A percentile compares a stretch with the other conserved stretches of the same genome.
Conservation (phyloP, 2,329 filamentous ascomycete genomes). For the Penicillium sp. region DNA sequence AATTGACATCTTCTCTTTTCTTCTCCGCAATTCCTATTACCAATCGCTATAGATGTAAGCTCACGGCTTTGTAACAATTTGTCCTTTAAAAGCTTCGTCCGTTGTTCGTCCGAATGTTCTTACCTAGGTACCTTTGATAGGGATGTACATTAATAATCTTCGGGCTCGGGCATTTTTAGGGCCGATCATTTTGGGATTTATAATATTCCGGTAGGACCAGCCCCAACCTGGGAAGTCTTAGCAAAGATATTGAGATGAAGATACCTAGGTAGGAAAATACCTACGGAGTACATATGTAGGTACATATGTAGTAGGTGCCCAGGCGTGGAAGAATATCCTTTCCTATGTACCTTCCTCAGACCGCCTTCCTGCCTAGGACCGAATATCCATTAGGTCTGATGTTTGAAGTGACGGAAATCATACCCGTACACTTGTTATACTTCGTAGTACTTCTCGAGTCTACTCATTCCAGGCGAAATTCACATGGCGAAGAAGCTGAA, state of each 20-base stretch:
- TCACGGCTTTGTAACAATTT: neutral
- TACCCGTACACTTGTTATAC: too few species aligned
- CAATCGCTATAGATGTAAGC: neutral
- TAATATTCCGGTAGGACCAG: neutral
- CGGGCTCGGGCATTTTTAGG: neutral
- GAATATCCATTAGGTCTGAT: neutral
- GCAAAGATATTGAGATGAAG: too few species aligned
- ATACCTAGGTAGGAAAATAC: too few species aligned
- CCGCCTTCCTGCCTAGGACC: too few species aligned
- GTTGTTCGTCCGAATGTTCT: neutral
- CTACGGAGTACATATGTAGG: too few species aligned
- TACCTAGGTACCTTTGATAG: too few species aligned
- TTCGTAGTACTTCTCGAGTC: neutral
- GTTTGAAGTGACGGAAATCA: neutral
- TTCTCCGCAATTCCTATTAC: neutral
- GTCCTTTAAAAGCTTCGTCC: neutral
- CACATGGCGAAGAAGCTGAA: neutral
- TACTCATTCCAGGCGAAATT: neutral
- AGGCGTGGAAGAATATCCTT: too few species aligned
- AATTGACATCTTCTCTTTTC: neutral
- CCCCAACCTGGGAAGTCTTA: too few species aligned
- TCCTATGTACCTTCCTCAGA: too few species aligned
- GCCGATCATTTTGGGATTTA: neutral
- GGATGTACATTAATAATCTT: neutral
- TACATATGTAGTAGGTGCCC: too few species aligned